Evolutionary conservation across 768 basidiomycete species (phyloP), one percentile per base, ranked within the genome.

Genomic region (Nevesoporus exiguus): DNA sequence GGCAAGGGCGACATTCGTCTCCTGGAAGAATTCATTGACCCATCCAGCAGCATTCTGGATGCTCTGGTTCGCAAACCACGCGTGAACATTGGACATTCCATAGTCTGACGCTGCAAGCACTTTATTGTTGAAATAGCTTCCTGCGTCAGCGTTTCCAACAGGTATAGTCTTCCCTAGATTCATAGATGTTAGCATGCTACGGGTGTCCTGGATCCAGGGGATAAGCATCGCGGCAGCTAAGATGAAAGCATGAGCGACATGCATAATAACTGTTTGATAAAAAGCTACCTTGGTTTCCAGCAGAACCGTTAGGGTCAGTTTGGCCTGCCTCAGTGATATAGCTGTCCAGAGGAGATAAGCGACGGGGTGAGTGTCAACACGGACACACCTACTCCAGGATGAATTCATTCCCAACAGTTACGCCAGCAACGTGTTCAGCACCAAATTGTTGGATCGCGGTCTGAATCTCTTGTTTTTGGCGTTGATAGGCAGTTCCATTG

Each of bases 381-480:
- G 27, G 41, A 30, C 19, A 39, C 8, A 73, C 79, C 3, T 45
- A 87, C 84, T 93, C 82, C 46, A 94, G 77, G 66, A 93, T 90
- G 66, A 82, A 92, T 71, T 96, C 93, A 66, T 97, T 96, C 31
- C 96, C 94, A 31, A 97, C 94, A 13, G 88, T 94, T 36, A 98
- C 64, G 9, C 96, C 96, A 0, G 73, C 74, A 49, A 98, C 81
- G 62, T 93, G 70, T 55, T 80, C 80, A 2, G 81, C 79, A 30
- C 95, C 95, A 66, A 86, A 98, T 1, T 81, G 84, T 66, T 86
- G 66, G 50, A 98, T 73, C 9, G 87, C 93, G 3, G 75, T 67
- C 58, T 84, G 71, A 52, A 94, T 81, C n/a, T 72, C 69, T 56
- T 80, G 78, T 21, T 80, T 80, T 69, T 99, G 96, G 36, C 88